These are phyloP conservation scores for Saccharomyces kudriavzevii DNA, from an alignment of 805 yeast species.

Conservation along the genomic window DNA sequence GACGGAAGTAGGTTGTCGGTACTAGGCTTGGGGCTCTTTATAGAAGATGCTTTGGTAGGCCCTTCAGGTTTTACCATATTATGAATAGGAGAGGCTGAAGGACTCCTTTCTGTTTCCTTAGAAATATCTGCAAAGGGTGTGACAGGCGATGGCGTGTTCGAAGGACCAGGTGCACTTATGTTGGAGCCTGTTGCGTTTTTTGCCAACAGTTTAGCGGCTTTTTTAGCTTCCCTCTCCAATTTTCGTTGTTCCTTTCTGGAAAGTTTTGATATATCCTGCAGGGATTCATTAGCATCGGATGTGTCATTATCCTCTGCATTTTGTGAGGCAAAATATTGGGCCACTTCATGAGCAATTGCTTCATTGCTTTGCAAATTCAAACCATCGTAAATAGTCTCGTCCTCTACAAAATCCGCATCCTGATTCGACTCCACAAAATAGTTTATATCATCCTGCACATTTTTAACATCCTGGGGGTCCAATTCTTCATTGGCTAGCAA, in stretches of 20 bases:
- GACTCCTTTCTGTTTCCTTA: slow-evolving; percentile 2
- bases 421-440: slow-evolving; percentile 89
- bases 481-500: slow-evolving; percentile 75
- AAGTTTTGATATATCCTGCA: slow-evolving; percentile 17
- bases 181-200: slow-evolving; percentile 17
- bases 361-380: slow-evolving; percentile 59
- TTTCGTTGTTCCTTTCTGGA: slow-evolving; percentile 30
- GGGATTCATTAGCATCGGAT: slow-evolving; percentile 2
- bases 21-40: slow-evolving; percentile 13
- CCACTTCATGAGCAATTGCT: slow-evolving; percentile 44
- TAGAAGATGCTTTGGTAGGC: not conserved
- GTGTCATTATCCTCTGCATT: slow-evolving; percentile 21
- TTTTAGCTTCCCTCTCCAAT: slow-evolving; percentile 31
- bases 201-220: slow-evolving; percentile 29
- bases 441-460: slow-evolving; percentile 77
- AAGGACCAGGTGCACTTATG: not conserved
- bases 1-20: slow-evolving; percentile 5
- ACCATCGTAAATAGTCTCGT: slow-evolving; percentile 86
- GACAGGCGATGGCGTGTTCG: not conserved
- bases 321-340: slow-evolving; percentile 31
- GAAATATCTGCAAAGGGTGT: slow-evolving; percentile 1
- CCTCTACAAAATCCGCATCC: slow-evolving; percentile 86
- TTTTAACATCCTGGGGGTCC: slow-evolving; percentile 67
- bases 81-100: slow-evolving; percentile 16
- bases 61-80: slow-evolving; percentile 1